Conservation (phyloP, 1,284 basidiomycete genomes). For the Xanthoconium separans region DNA sequence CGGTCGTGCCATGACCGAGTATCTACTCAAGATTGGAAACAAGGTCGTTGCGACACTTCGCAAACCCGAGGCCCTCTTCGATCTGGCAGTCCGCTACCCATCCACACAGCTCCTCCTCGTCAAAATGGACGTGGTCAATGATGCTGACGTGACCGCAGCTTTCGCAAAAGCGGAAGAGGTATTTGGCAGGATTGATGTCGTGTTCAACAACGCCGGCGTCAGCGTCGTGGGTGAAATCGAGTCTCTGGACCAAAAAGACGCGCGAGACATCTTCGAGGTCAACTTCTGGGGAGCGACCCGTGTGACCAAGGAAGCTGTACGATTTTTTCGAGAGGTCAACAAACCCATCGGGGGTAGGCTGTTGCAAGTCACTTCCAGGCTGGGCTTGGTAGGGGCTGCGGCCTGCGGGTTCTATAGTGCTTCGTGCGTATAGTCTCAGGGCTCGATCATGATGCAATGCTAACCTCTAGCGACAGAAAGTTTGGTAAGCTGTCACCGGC, state of each 20-base stretch:
- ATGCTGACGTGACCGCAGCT: constrained; percentile 26
- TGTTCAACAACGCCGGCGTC: constrained; percentile 36
- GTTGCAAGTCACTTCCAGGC: constrained; percentile 32
- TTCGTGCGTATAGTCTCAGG: constrained; percentile 18
- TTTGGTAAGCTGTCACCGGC: constrained; percentile 12
- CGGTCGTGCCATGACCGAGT: constrained; percentile 22
- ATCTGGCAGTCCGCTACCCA: constrained; percentile 28
- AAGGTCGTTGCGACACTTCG: constrained; percentile 38
- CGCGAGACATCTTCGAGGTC: constrained; percentile 33
- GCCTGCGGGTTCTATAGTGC: constrained; percentile 19
- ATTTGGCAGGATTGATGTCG: constrained; percentile 44
- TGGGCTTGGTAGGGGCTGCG: constrained; percentile 16
- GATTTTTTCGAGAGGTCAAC: constrained; percentile 42
- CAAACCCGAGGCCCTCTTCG: constrained; percentile 26
- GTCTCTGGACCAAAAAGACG: constrained; percentile 22
- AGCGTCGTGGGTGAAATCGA: constrained; percentile 22
- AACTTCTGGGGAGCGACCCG: constrained; percentile 37
- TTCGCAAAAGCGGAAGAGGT: constrained; percentile 33
- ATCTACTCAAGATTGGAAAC: constrained; percentile 32
- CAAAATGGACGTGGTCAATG: constrained; percentile 40
- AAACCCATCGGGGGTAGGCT: constrained; percentile 32
- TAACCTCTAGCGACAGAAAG: constrained; percentile 18
- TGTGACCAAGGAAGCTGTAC: constrained; percentile 32
- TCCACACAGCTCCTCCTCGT: constrained; percentile 36
- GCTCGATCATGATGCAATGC: not conserved